These are phyloP conservation scores for Psidium guajava DNA, from an alignment of 345 rosid species.

Conservation along the genomic window DNA sequence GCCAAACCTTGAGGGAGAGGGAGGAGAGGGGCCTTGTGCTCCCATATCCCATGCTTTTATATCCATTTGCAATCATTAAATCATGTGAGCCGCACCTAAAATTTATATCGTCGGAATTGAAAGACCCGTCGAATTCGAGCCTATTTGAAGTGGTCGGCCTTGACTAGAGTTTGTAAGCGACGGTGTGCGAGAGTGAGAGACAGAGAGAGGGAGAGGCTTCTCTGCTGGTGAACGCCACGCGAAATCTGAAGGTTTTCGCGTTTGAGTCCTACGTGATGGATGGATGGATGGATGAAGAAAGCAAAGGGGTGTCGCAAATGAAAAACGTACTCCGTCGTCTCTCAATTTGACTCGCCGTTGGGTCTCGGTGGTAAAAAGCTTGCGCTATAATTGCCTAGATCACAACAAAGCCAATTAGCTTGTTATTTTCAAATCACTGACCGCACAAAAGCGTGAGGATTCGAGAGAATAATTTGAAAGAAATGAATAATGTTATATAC, in stretches of 20 bases:
- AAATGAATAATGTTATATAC: no score
- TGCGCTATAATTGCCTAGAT: not conserved
- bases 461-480: no score
- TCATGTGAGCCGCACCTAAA: not conserved
- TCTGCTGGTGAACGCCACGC: not conserved
- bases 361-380: fast-evolving
- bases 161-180: not conserved
- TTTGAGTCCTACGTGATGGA: no score
- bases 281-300: no score
- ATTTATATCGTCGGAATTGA: not conserved
- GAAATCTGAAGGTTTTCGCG: no score
- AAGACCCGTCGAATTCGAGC: not conserved
- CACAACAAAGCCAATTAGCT: not conserved
- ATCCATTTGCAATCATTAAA: not conserved
- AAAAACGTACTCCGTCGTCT: no score
- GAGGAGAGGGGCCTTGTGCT: not conserved
- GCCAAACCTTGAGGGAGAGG: not conserved
- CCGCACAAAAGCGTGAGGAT: no score
- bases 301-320: no score
- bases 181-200: no score
- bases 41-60: not conserved
- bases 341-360: not conserved
- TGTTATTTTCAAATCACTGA: no score
- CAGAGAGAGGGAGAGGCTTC: no score
- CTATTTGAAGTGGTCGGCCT: not conserved